Evolutionary conservation across 2,329 filamentous ascomycete genomes (phyloP).

Genomic region (Drechslerella dactyloides): DNA sequence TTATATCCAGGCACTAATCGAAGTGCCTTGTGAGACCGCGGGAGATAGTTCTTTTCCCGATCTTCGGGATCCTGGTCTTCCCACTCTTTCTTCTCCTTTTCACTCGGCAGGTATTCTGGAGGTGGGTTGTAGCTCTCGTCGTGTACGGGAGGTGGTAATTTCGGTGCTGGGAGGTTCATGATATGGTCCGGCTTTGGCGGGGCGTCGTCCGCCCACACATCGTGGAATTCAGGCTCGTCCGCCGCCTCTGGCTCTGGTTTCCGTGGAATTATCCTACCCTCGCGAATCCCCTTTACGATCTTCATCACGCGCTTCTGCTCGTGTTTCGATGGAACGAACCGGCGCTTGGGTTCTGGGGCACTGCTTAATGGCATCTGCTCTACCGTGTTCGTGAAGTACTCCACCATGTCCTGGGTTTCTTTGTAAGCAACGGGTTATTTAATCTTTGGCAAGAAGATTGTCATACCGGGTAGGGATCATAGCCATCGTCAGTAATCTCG

Average conservation of each 20-base stretch:
- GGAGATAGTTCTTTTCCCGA: conserved; percentile 84
- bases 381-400: conserved; percentile 88
- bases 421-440: not conserved
- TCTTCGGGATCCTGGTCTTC: conserved; percentile 87
- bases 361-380: conserved; percentile 95
- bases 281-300: conserved; percentile 90
- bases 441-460: not conserved
- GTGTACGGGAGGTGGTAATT: conserved; percentile 89
- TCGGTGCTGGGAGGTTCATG: conserved; percentile 95
- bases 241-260: conserved; percentile 77
- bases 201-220: conserved; percentile 93
- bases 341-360: conserved; percentile 91
- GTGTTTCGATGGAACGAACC: conserved; percentile 95
- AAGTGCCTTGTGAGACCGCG: conserved; percentile 79
- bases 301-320: conserved; percentile 97
- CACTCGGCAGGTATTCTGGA: conserved; percentile 86
- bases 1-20: conserved; percentile 92
- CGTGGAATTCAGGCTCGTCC: conserved; percentile 75
- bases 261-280: conserved; percentile 91
- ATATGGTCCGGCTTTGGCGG: conserved; percentile 75
- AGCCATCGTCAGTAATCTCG: conserved; percentile 78
- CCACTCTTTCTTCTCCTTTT: conserved; percentile 84
- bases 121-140: conserved; percentile 97
- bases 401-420: conserved; percentile 72
- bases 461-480: conserved; percentile 85